Evolutionary conservation across 163 green algal genomes (phyloP).

Genomic region (Scenedesmus sp.): DNA sequence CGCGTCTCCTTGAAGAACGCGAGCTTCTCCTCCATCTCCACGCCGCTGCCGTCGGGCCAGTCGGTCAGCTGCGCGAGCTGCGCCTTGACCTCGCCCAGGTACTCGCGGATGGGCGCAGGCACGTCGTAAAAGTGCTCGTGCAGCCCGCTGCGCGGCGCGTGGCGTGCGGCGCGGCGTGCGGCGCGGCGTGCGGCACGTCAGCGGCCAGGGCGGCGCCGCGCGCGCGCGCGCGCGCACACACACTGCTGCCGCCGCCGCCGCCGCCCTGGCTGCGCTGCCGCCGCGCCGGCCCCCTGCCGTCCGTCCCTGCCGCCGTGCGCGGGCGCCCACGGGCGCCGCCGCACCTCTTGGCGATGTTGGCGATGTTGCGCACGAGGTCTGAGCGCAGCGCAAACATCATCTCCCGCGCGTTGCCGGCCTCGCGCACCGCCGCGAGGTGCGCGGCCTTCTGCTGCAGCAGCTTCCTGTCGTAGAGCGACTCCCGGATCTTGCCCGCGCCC

Average conservation of each 20-base stretch:
- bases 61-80: slow-evolving; percentile 62
- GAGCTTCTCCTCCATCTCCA: slow-evolving; percentile 87
- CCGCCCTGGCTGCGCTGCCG: no score
- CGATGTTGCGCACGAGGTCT: slow-evolving; percentile 96
- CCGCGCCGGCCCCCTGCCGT: no score
- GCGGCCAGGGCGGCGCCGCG: no score
- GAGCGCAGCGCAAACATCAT: slow-evolving; percentile 92
- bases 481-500: slow-evolving; percentile 51
- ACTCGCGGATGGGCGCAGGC: slow-evolving; percentile 78
- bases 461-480: slow-evolving; percentile 82
- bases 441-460: slow-evolving; percentile 78
- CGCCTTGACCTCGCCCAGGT: slow-evolving; percentile 79
- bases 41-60: slow-evolving; percentile 60
- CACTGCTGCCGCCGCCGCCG: not conserved
- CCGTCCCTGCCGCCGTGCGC: no score
- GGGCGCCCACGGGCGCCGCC: no score
- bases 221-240: no score
- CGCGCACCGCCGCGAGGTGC: slow-evolving; percentile 60
- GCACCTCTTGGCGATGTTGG: slow-evolving; percentile 83
- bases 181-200: no score
- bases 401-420: slow-evolving; percentile 70
- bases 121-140: slow-evolving; percentile 77
- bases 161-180: no score
- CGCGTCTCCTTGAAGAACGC: slow-evolving; percentile 93
- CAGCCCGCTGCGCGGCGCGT: slow-evolving; percentile 71